These are phyloP conservation scores for Linum usitatissimum DNA, from an alignment of 345 rosid species.

Conservation along the genomic window DNA sequence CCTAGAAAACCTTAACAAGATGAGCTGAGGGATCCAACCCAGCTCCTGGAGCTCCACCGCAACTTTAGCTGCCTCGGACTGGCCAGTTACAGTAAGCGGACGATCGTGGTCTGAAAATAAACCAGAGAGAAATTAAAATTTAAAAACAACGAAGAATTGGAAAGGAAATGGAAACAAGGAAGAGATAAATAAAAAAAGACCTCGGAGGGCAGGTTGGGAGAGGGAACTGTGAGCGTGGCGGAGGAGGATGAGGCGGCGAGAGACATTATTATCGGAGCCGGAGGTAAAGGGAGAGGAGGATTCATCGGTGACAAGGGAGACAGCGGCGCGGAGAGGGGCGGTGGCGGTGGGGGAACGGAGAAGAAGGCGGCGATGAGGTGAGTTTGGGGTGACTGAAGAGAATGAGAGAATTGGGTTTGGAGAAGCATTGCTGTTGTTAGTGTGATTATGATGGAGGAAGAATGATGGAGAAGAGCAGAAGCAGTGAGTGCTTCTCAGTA, in stretches of 20 bases:
- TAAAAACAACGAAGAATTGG: background rate
- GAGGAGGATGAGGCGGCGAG: conserved; percentile 84
- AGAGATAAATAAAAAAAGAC: conserved; percentile 14
- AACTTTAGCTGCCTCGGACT: conserved; percentile 50
- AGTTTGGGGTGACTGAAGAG: conserved; percentile 8
- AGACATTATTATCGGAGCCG: conserved; percentile 15
- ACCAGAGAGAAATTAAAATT: background rate
- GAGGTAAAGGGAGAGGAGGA: background rate
- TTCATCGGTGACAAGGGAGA: background rate
- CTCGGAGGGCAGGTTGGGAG: conserved; percentile 57
- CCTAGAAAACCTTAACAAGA: conserved; percentile 49
- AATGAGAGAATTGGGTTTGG: conserved; percentile 4
- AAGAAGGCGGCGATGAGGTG: background rate
- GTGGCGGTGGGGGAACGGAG: background rate
- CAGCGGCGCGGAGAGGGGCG: conserved; percentile 1
- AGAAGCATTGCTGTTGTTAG: no score
- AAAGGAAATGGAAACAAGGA: background rate
- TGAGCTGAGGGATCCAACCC: conserved; percentile 87
- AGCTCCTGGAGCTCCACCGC: conserved; percentile 54
- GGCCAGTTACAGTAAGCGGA: conserved; percentile 61
- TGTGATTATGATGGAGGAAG: background rate
- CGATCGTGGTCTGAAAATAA: conserved; percentile 64
- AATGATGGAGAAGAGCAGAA: background rate
- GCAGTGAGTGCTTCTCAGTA: no score
- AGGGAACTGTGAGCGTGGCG: conserved; percentile 95